phyloP scores from a whole-genome alignment of 805 yeast genomes.

The Candida pini region DNA sequence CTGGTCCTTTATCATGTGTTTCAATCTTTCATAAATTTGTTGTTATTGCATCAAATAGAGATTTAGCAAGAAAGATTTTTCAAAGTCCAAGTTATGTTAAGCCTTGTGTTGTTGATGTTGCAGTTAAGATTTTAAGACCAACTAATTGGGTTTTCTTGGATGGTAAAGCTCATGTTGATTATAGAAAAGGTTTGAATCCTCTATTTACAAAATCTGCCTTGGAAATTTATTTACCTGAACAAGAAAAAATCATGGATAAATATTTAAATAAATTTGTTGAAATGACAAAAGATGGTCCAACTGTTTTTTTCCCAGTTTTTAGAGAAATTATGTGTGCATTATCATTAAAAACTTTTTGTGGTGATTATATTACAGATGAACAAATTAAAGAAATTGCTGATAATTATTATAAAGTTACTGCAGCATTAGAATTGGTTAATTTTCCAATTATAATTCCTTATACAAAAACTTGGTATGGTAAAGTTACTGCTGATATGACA shows the following conservation, averaged over 20 bases:
- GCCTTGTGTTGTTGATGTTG: constrained; percentile 98
- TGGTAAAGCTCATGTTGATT: constrained; percentile 92
- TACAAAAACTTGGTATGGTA: constrained; percentile 98
- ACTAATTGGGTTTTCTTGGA: constrained; percentile 97
- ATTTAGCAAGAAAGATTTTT: constrained; percentile 80
- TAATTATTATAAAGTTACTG: constrained; percentile 86
- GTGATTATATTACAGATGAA: constrained; percentile 87
- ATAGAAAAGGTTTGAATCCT: constrained; percentile 85
- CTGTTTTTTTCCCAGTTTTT: constrained; percentile 83
- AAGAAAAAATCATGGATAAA: constrained; percentile 77
- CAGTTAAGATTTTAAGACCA: constrained; percentile 88
- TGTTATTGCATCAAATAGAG: constrained; percentile 85
- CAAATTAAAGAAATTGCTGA: constrained; percentile 87
- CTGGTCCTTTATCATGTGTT: constrained; percentile 93
- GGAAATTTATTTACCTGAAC: constrained; percentile 75
- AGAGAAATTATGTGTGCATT: constrained; percentile 95
- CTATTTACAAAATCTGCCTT: constrained; percentile 82
- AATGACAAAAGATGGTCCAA: constrained; percentile 53
- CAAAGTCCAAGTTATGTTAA: constrained; percentile 83
- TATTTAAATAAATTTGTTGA: constrained; percentile 66
- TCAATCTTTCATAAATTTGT: constrained; percentile 98
- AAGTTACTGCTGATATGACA: constrained; percentile 85
- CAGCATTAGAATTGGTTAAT: constrained; percentile 94
- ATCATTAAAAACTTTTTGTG: constrained; percentile 91
- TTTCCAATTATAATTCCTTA: constrained; percentile 95